These are phyloP conservation scores for Pseudopyricularia cyperi DNA, from an alignment of 2,329 filamentous ascomycete species.

Conservation along the genomic window DNA sequence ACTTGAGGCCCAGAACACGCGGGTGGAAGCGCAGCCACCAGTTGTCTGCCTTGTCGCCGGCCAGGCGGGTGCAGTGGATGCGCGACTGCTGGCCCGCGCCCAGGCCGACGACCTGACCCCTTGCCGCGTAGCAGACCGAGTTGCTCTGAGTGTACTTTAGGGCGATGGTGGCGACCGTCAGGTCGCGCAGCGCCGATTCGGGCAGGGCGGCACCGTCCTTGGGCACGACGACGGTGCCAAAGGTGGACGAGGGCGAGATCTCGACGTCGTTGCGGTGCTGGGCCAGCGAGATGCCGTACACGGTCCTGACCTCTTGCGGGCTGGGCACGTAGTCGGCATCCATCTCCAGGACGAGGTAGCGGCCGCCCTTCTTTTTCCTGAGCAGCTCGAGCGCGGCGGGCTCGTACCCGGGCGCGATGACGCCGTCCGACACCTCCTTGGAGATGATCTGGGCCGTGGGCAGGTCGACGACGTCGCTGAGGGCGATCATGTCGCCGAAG, in stretches of 20 bases:
- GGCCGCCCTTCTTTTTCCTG: constrained; percentile 96
- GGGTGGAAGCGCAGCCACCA: constrained; percentile 99
- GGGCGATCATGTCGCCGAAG: constrained; percentile 91
- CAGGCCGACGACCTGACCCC: constrained; percentile 86
- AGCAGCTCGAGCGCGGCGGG: constrained; percentile 80
- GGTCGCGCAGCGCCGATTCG: constrained; percentile 71
- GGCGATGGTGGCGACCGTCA: constrained; percentile 91
- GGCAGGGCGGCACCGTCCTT: constrained; percentile 63
- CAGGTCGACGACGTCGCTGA: constrained; percentile 82
- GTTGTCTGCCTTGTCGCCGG: constrained; percentile 96
- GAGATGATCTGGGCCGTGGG: constrained; percentile 96
- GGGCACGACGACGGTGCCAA: constrained; percentile 74
- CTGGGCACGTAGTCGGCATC: constrained; percentile 74
- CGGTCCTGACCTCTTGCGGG: constrained; percentile 70
- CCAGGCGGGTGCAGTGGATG: constrained; percentile 95
- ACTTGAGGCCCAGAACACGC: constrained; percentile 75
- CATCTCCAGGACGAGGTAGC: constrained; percentile 92
- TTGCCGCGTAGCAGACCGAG: constrained; percentile 92
- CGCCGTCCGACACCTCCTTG: constrained; percentile 92
- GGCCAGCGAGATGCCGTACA: constrained; percentile 78
- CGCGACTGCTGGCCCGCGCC: constrained; percentile 94
- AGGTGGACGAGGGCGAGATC: constrained; percentile 67
- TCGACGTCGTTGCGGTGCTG: constrained; percentile 89
- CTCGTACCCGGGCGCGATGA: constrained; percentile 82
- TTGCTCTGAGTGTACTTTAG: constrained; percentile 99